Percentiles rank a stretch among this genome's conserved stretches.
These are phyloP conservation scores for Botrytis fragariae DNA, from an alignment of 2,329 filamentous ascomycete species.

Conservation along the genomic window DNA sequence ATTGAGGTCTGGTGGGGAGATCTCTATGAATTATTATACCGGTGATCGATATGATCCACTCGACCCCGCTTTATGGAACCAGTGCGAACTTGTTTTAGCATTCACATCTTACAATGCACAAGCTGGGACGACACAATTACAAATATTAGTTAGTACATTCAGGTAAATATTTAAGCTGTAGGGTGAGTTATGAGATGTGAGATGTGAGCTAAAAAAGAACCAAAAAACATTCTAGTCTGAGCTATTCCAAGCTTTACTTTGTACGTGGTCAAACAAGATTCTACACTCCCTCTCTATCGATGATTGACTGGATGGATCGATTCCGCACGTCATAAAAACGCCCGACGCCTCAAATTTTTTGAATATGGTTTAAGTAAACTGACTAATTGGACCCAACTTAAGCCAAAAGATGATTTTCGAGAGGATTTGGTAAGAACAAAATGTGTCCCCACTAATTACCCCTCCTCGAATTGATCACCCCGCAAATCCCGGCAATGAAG, in stretches of 20 bases:
- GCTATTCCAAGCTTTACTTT: background rate
- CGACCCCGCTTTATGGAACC: background rate
- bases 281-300: background rate
- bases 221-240: background rate
- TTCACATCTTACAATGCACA: background rate
- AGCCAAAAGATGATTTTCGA: background rate
- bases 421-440: background rate
- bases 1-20: background rate
- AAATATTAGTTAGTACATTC: background rate
- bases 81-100: background rate
- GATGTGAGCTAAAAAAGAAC: background rate
- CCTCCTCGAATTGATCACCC: slow-evolving; percentile 1
- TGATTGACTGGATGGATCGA: background rate
- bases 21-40: background rate
- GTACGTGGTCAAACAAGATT: background rate
- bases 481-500: background rate
- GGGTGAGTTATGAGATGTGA: background rate
- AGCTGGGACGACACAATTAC: background rate
- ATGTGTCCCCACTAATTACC: background rate
- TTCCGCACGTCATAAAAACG: background rate
- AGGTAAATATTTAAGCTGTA: background rate
- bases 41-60: background rate
- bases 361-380: background rate
- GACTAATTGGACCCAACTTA: background rate
- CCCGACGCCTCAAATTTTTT: background rate